phyloP scores from a whole-genome alignment of 2,329 filamentous ascomycete species.

The Venturia pyrina region DNA sequence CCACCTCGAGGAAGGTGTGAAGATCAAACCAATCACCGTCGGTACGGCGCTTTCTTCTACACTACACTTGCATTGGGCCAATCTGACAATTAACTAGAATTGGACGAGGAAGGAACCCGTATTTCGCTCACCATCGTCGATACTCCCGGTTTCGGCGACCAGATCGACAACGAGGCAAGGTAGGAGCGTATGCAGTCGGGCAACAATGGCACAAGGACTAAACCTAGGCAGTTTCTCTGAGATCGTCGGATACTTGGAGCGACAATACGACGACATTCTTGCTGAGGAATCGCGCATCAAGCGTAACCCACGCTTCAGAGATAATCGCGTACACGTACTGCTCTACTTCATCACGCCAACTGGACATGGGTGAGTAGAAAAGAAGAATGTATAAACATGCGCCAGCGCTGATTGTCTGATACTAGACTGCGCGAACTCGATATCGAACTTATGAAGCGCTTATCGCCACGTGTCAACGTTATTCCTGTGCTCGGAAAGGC shows the following conservation, averaged over 20 bases:
- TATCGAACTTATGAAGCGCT: conserved; percentile 98
- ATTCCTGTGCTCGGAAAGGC: conserved; percentile 98
- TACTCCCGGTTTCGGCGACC: conserved; percentile 95
- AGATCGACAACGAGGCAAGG: conserved; percentile 98
- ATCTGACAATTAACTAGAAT: conserved; percentile 39
- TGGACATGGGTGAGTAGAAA: conserved; percentile 65
- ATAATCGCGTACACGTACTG: conserved; percentile 96
- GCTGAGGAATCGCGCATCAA: conserved; percentile 99
- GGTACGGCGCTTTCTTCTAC: conserved; percentile 46
- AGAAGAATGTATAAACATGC: background rate
- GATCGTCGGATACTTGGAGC: conserved; percentile 96
- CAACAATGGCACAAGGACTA: conserved; percentile 15
- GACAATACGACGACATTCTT: conserved; percentile 98
- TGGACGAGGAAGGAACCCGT: conserved; percentile 96
- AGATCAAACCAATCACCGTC: conserved; percentile 97
- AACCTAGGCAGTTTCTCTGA: conserved; percentile 66
- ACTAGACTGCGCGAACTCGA: conserved; percentile 89
- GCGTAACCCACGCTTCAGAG: conserved; percentile 99
- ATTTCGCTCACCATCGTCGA: conserved; percentile 98
- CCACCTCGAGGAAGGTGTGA: conserved; percentile 91
- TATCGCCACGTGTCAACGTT: conserved; percentile 95
- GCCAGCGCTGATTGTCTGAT: conserved; percentile 13
- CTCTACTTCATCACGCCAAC: conserved; percentile 99
- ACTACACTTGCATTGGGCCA: background rate
- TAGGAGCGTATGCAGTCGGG: conserved; percentile 32